phyloP scores from a whole-genome alignment of 2,329 filamentous ascomycete genomes.

The Aspergillus brunneoviolaceus region DNA sequence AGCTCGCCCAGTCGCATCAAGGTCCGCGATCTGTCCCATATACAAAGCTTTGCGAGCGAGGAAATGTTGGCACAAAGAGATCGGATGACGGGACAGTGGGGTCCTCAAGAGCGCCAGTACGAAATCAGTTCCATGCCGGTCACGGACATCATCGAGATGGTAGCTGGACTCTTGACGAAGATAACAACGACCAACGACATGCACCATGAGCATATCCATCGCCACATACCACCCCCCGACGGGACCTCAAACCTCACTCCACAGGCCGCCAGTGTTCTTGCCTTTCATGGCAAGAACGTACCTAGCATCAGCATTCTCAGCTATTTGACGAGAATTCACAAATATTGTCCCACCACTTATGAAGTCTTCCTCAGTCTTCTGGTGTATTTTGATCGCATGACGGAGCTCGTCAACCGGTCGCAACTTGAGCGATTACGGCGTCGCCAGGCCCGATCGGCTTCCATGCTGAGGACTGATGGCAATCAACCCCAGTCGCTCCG shows the following conservation, averaged over 20 bases:
- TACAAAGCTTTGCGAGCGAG: constrained; percentile 81
- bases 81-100: constrained; percentile 43
- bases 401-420: constrained; percentile 84
- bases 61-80: constrained; percentile 62
- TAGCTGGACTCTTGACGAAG: constrained; percentile 90
- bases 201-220: constrained; percentile 87
- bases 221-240: constrained; percentile 64
- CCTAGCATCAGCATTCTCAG: constrained; percentile 95
- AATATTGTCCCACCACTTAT: constrained; percentile 97
- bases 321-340: constrained; percentile 94
- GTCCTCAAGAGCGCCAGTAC: constrained; percentile 64
- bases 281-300: constrained; percentile 97
- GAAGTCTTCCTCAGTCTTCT: constrained; percentile 94
- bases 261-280: constrained; percentile 73
- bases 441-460: constrained; percentile 23
- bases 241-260: constrained; percentile 59
- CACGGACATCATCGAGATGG: constrained; percentile 97
- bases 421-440: constrained; percentile 62
- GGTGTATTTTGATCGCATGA: constrained; percentile 99
- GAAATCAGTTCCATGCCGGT: constrained; percentile 98
- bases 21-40: constrained; percentile 85
- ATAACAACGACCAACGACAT: constrained; percentile 95
- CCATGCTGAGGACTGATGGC: constrained; percentile 17
- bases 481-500: constrained; percentile 22
- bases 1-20: constrained; percentile 65